These are phyloP conservation scores for Hansenula lynferdii DNA, from an alignment of 1,139 yeast genomes.

Conservation along the genomic window DNA sequence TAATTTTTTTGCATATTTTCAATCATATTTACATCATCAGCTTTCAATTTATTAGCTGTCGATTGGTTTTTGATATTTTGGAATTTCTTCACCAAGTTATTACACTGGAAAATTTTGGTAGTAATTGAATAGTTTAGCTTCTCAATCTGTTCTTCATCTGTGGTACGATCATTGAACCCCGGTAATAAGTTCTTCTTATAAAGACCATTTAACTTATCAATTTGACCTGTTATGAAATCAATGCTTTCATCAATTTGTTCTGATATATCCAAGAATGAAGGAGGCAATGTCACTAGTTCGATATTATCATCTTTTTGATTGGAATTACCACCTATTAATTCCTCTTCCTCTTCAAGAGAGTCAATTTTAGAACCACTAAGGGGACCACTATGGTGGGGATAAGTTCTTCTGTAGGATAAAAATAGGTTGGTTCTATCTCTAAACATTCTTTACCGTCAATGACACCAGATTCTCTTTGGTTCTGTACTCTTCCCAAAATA, in stretches of 20 bases:
- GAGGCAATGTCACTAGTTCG: constrained; percentile 59
- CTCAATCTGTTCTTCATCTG: constrained; percentile 72
- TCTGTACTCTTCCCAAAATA: too few species aligned
- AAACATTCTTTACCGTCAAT: constrained; percentile 38
- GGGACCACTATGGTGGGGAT: constrained; percentile 43
- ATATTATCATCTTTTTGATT: constrained; percentile 27
- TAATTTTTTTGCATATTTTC: constrained; percentile 78
- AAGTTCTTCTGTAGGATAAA: constrained; percentile 68
- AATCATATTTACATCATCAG: constrained; percentile 58
- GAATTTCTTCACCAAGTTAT: constrained; percentile 65
- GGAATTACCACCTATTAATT: constrained; percentile 38
- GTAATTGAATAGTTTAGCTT: constrained; percentile 71
- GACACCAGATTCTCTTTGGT: too few species aligned
- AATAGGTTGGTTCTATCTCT: constrained; percentile 71
- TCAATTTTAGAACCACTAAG: constrained; percentile 32
- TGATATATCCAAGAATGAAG: constrained; percentile 71
- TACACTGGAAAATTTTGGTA: constrained; percentile 69
- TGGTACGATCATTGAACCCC: constrained; percentile 72
- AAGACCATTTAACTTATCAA: constrained; percentile 49
- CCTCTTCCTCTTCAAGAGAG: constrained; percentile 51
- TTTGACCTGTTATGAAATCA: constrained; percentile 44
- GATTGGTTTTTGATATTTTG: constrained; percentile 40
- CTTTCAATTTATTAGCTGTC: constrained; percentile 21
- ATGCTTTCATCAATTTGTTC: constrained; percentile 65
- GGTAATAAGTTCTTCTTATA: constrained; percentile 85